Evolutionary conservation across 139 green algal genomes (phyloP).

Genomic region (Picochlorum sp.): DNA sequence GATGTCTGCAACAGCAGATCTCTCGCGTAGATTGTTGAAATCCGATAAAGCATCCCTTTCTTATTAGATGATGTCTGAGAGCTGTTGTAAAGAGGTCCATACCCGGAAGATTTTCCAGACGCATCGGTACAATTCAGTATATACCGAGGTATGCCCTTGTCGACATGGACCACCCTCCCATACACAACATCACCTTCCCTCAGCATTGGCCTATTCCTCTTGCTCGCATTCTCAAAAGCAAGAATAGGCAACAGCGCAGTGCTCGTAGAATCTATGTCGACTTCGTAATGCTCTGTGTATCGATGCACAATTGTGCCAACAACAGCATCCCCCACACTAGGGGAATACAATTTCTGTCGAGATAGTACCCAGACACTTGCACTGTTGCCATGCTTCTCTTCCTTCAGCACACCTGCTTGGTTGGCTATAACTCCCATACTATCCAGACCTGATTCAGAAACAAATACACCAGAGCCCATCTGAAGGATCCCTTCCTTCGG

Average conservation of each 20-base stretch:
- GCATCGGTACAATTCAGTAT: conserved; percentile 60
- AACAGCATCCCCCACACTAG: conserved; percentile 55
- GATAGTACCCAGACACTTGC: conserved; percentile 60
- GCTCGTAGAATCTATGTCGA: conserved; percentile 73
- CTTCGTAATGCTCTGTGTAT: conserved; percentile 58
- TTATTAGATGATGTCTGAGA: conserved; percentile 18
- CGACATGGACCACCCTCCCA: conserved; percentile 47
- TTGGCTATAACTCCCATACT: conserved; percentile 38
- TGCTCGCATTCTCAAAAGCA: conserved; percentile 73
- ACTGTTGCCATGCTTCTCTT: conserved; percentile 33
- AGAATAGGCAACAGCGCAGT: conserved; percentile 60
- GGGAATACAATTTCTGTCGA: conserved; percentile 70
- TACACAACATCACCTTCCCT: conserved; percentile 69
- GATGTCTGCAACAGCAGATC: conserved; percentile 26
- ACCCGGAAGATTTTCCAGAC: conserved; percentile 46
- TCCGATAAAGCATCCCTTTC: conserved; percentile 33
- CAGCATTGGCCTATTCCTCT: conserved; percentile 68
- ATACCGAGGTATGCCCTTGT: conserved; percentile 52
- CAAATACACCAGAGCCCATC: conserved; percentile 43
- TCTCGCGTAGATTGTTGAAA: conserved; percentile 25
- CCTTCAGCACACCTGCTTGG: conserved; percentile 49
- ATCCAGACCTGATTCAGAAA: conserved; percentile 27
- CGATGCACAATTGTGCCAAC: conserved; percentile 60
- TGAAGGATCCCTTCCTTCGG: conserved; percentile 50
- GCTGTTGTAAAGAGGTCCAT: conserved; percentile 41